These are phyloP conservation scores for Ensete ventricosum DNA, from an alignment of 176 grass and related monocot species.

Conservation along the genomic window DNA sequence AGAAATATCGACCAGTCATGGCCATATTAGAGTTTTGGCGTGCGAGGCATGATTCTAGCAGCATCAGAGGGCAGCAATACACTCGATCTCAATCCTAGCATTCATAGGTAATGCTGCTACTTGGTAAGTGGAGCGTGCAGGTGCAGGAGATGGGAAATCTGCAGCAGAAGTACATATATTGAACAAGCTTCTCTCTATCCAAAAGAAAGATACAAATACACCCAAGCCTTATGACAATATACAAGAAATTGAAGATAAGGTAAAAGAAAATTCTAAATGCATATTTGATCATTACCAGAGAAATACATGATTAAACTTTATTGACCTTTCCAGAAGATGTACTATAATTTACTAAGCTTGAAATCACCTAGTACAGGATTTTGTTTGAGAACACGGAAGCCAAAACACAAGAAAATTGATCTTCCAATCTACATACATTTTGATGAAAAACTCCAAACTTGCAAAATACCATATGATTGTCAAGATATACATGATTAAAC, in stretches of 20 bases:
- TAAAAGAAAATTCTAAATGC: too few relatives aligned
- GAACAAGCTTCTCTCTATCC: not conserved
- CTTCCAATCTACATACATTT: not conserved
- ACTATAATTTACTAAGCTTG: not conserved
- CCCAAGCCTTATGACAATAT: not conserved
- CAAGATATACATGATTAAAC: not conserved
- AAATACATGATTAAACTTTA: not conserved
- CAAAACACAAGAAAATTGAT: too few relatives aligned
- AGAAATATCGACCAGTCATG: too few relatives aligned
- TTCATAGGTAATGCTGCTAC: slow-evolving; percentile 83
- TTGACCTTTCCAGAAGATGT: not conserved
- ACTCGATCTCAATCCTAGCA: slow-evolving; percentile 88
- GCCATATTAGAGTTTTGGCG: too few relatives aligned
- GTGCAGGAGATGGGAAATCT: slow-evolving; percentile 79
- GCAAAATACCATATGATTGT: too few relatives aligned
- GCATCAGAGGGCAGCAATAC: slow-evolving; percentile 65
- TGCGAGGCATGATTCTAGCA: not conserved
- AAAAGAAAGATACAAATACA: not conserved
- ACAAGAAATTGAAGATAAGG: not conserved
- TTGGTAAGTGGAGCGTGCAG: slow-evolving; percentile 84
- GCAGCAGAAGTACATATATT: not conserved
- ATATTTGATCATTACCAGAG: not conserved
- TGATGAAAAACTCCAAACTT: not conserved
- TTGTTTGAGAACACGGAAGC: not conserved
- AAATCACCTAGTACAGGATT: not conserved